Percentiles rank a stretch among this genome's conserved stretches.
Conservation (phyloP, 1,284 basidiomycete genomes). For the Neolentinus lepideus region DNA sequence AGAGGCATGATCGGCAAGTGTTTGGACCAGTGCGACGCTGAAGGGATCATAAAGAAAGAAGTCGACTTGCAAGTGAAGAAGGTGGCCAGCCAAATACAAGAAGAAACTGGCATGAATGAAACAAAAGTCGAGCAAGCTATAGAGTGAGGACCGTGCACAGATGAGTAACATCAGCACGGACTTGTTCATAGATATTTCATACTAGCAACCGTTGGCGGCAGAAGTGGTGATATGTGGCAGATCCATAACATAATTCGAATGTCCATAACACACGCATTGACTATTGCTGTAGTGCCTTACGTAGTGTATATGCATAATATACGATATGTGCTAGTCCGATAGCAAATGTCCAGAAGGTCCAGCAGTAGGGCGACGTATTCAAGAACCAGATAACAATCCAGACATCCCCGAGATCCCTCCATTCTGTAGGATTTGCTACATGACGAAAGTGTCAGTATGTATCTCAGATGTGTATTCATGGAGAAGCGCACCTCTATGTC, state of each 20-base stretch:
- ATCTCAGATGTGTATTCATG: not conserved
- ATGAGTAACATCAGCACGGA: not conserved
- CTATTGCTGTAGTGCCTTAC: not conserved
- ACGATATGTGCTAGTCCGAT: not conserved
- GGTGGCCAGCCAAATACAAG: conserved; percentile 15
- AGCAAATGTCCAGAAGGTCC: not conserved
- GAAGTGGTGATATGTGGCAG: too few species aligned
- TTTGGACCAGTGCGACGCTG: conserved; percentile 30
- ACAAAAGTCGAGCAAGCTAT: conserved; percentile 16
- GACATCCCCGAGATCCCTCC: not conserved
- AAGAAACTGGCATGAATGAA: conserved; percentile 6
- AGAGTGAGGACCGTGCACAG: conserved; percentile 4
- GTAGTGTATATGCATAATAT: not conserved
- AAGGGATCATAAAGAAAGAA: conserved; percentile 30
- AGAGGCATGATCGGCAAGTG: conserved; percentile 40
- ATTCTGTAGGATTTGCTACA: not conserved
- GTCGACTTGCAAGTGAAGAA: conserved; percentile 27
- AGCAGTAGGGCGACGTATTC: not conserved
- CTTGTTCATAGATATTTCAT: too few species aligned
- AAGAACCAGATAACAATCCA: not conserved
- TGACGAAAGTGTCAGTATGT: not conserved
- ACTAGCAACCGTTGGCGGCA: too few species aligned
- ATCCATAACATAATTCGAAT: not conserved
- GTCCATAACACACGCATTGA: not conserved
- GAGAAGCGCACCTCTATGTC: conserved; percentile 27